Evolutionary conservation across 768 basidiomycete genomes (phyloP), one percentile per base, ranked within the genome.

Genomic region (Tricholoma hemisulphureum): DNA sequence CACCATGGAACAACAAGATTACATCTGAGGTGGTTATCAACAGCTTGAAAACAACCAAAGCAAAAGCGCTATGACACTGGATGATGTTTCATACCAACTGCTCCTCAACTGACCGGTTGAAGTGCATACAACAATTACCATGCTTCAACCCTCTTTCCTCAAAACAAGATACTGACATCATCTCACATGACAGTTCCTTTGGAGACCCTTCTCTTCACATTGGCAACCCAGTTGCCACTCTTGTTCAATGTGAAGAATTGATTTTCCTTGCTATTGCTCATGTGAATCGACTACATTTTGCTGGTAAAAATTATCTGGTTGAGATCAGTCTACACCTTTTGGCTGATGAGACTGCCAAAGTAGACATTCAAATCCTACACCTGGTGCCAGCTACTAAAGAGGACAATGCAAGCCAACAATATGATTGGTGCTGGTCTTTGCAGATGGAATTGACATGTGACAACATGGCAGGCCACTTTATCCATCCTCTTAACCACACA

Each of bases 371-470:
- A 52, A 29, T 52, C 11, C 51, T 52, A 18, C 16, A 16, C 9
- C 51, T 52, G 10, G 18, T 29, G 9, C 51, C 29, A 21, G 31
- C 51, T 52, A 57, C 57, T 4, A 3, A 16, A 2, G 43, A 46
- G n/a, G 61, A 57, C 13, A 51, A 57, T 35, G 52, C 66, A 11
- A 28, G n/a, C 13, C 1, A 10, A 11, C 48, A 57, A 35, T 20
- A 59, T 39, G 65, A 67, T 58, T 67, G 66, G 66, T 29, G 54
- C 6, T 58, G 58, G 31, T 26, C 23, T 26, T 51, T 32, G 1
- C 35, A 4, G 2, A 51, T 28, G 35, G 61, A 21, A 2, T 24
- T 4, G 3, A 28, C 51, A 31, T 34, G 21, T 29, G 20, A 34
- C 28, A 51, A 1, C 21, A 13, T 52, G 5, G 10, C 29, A 23